Conservation (phyloP, 768 basidiomycete species). For the Leccinum boreale region DNA sequence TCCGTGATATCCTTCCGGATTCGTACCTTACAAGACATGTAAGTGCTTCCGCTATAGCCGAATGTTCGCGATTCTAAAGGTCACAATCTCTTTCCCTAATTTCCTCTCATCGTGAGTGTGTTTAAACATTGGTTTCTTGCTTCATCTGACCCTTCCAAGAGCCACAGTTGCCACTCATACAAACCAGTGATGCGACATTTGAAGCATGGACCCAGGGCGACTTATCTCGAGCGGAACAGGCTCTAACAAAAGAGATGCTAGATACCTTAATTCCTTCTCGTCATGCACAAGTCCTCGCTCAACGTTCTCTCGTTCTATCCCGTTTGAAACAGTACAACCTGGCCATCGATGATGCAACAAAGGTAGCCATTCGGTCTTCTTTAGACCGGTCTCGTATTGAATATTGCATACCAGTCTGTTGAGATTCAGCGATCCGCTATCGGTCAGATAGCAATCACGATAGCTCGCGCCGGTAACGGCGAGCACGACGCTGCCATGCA, state of each 20-base stretch:
- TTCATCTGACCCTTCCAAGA: neutral
- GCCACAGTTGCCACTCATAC: neutral
- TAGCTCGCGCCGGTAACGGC: neutral
- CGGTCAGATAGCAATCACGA: conserved; percentile 6
- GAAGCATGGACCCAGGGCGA: neutral
- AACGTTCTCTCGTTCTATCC: neutral
- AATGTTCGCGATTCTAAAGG: neutral
- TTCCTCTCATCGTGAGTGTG: neutral
- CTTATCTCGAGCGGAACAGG: neutral
- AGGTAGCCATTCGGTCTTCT: neutral
- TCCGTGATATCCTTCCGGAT: neutral
- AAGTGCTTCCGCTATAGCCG: neutral
- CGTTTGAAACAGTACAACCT: neutral
- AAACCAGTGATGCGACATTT: neutral
- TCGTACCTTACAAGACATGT: neutral
- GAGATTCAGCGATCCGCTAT: conserved; percentile 1
- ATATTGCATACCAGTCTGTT: neutral
- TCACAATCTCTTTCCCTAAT: too few species aligned
- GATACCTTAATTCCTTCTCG: neutral
- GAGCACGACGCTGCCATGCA: conserved; percentile 1
- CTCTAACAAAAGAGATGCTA: neutral
- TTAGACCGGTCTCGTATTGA: neutral
- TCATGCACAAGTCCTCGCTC: neutral
- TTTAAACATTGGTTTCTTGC: rapidly evolving
- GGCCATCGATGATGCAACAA: conserved; percentile 4